A percentile compares a stretch with the other conserved stretches of the same genome.
Conservation (phyloP, 2,329 filamentous ascomycete genomes). For the Botryosphaeria dothidea region DNA sequence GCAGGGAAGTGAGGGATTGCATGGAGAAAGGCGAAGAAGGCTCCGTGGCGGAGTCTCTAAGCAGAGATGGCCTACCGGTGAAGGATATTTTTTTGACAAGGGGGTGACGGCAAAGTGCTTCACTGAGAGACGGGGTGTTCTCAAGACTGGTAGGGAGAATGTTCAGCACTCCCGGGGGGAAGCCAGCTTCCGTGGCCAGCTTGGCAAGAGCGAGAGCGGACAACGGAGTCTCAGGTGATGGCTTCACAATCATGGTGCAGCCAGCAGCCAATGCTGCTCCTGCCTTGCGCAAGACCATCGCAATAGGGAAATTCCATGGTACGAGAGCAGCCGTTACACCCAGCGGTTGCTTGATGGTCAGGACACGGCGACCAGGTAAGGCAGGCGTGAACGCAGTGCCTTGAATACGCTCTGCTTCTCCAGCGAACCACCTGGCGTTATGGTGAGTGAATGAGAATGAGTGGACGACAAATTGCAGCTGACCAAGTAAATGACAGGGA, state of each 20-base stretch:
- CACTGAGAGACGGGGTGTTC: conserved; percentile 56
- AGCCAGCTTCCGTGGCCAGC: conserved; percentile 29
- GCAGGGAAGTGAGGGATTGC: not conserved
- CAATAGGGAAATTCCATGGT: conserved; percentile 73
- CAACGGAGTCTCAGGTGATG: conserved; percentile 23
- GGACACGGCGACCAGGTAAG: conserved; percentile 62
- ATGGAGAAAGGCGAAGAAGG: too few species aligned
- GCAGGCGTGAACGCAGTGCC: conserved; percentile 63
- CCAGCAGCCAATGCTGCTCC: conserved; percentile 69
- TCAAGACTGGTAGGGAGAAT: conserved; percentile 61
- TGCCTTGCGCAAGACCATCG: conserved; percentile 68
- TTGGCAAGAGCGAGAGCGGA: conserved; percentile 21
- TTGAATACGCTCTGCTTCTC: conserved; percentile 61
- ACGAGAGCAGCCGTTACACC: conserved; percentile 69
- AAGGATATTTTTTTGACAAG: conserved; percentile 64
- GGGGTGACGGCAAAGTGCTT: conserved; percentile 58
- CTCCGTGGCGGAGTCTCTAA: too few species aligned
- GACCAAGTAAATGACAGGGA: conserved; percentile 54
- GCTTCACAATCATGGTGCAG: conserved; percentile 66
- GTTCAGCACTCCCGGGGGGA: conserved; percentile 61
- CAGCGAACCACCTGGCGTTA: conserved; percentile 49
- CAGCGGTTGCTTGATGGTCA: conserved; percentile 75
- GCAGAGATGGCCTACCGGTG: conserved; percentile 38
- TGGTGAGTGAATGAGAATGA: not conserved
- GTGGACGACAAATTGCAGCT: not conserved